Evolutionary conservation across 495 filamentous ascomycete genomes (phyloP).

Genomic region (Xylaria telfairii): DNA sequence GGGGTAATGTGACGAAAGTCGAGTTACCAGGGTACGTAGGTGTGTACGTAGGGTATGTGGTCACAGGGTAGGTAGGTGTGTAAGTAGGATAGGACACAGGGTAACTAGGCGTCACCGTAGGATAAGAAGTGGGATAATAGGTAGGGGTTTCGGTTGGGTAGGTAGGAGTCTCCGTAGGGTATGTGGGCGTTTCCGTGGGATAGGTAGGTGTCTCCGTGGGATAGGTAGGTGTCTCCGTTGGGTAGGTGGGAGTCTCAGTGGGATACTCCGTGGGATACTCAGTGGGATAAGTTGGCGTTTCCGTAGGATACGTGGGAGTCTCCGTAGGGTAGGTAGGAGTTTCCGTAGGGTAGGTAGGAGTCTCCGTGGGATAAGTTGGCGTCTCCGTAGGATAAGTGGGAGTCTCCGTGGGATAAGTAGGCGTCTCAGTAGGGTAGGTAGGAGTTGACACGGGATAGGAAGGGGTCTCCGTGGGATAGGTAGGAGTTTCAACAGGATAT

Average conservation of each 20-base stretch:
- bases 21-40: constrained; percentile 27
- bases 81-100: constrained; percentile 13
- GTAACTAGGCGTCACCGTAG: constrained; percentile 21
- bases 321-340: constrained; percentile 2
- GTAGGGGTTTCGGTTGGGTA: constrained; percentile 12
- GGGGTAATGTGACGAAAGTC: constrained; percentile 27
- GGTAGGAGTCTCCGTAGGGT: neutral
- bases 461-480: neutral
- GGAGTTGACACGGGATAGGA: constrained; percentile 8
- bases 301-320: neutral
- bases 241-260: constrained; percentile 27
- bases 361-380: neutral
- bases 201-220: constrained; percentile 7
- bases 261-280: constrained; percentile 25
- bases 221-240: constrained; percentile 14
- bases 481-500: constrained; percentile 22
- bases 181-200: neutral
- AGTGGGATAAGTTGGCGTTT: constrained; percentile 7
- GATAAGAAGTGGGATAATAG: constrained; percentile 29
- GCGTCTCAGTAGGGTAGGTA: constrained; percentile 2
- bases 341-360: constrained; percentile 1
- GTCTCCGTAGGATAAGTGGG: constrained; percentile 11
- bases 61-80: constrained; percentile 19
- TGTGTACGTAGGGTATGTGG: constrained; percentile 23
- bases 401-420: constrained; percentile 2